phyloP scores from a whole-genome alignment of 2,329 filamentous ascomycete species.

The Chrysosporium keratinophilum region DNA sequence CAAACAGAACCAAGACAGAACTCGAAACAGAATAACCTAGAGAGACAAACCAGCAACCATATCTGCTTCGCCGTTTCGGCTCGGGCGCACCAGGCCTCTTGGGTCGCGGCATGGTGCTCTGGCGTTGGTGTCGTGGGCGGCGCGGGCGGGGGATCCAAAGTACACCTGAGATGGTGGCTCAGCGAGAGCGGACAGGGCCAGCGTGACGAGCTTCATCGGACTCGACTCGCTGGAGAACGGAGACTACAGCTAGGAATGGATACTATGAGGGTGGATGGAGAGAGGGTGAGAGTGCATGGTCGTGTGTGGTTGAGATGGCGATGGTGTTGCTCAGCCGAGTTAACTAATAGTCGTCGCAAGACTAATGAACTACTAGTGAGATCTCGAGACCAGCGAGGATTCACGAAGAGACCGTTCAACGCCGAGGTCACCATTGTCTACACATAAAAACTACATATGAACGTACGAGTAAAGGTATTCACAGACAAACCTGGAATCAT shows the following conservation, averaged over 20 bases:
- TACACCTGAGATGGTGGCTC: neutral
- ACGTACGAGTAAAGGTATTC: no score
- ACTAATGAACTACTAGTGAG: no score
- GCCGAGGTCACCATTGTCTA: no score
- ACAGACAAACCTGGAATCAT: no score
- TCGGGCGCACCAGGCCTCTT: constrained; percentile 50
- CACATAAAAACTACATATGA: no score
- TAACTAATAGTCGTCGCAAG: no score
- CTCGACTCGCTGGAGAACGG: neutral
- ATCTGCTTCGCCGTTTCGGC: constrained; percentile 52
- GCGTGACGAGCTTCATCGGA: constrained; percentile 7
- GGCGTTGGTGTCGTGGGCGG: neutral
- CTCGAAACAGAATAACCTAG: no score
- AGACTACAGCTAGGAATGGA: neutral
- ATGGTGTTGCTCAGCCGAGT: no score
- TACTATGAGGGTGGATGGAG: neutral
- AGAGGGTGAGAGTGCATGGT: neutral
- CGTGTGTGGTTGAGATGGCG: no score
- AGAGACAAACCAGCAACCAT: constrained; percentile 50
- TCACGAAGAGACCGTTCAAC: no score
- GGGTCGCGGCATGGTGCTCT: constrained; percentile 47
- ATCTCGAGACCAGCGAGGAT: no score
- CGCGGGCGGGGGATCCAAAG: neutral
- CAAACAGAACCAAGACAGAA: no score
- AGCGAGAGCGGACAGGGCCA: neutral